Conservation (phyloP, 1,284 basidiomycete genomes). For the Volvariella volvacea region DNA sequence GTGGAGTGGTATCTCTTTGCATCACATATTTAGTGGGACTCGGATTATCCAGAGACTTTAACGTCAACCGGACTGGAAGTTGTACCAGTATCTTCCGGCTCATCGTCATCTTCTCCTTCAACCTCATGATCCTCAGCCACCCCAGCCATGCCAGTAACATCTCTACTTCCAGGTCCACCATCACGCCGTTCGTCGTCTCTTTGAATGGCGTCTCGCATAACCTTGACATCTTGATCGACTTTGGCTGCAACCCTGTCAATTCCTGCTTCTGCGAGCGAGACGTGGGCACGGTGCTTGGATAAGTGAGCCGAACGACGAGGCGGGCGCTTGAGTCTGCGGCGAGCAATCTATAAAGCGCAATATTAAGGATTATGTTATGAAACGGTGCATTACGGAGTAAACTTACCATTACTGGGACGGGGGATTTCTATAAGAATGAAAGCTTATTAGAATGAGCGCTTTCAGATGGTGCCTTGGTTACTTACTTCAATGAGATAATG, state of each 20-base stretch:
- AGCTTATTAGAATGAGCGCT: background rate
- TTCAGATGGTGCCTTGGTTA: conserved; percentile 2
- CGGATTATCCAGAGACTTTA: too few relatives aligned
- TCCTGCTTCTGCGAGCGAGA: conserved; percentile 80
- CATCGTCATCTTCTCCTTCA: conserved; percentile 28
- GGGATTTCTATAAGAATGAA: conserved; percentile 56
- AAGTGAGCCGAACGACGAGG: conserved; percentile 59
- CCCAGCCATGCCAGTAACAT: conserved; percentile 19
- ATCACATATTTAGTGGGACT: too few relatives aligned
- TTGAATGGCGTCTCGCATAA: conserved; percentile 64
- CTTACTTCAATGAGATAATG: conserved; percentile 89
- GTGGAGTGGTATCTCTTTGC: too few relatives aligned
- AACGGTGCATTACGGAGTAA: background rate
- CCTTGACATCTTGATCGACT: conserved; percentile 67
- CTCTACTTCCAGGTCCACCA: conserved; percentile 24
- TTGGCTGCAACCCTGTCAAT: conserved; percentile 76
- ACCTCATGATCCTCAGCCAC: conserved; percentile 20
- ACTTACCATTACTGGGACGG: conserved; percentile 81
- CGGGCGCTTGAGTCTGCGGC: conserved; percentile 73
- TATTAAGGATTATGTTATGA: background rate
- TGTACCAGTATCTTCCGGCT: conserved; percentile 19
- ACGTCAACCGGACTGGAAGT: conserved; percentile 4
- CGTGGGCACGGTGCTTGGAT: conserved; percentile 58
- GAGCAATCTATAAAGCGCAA: conserved; percentile 43
- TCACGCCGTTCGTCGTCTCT: conserved; percentile 50